Base-by-base conservation (phyloP, 2,329 filamentous ascomycete species). In the Rhinocladiella similis region DNA sequence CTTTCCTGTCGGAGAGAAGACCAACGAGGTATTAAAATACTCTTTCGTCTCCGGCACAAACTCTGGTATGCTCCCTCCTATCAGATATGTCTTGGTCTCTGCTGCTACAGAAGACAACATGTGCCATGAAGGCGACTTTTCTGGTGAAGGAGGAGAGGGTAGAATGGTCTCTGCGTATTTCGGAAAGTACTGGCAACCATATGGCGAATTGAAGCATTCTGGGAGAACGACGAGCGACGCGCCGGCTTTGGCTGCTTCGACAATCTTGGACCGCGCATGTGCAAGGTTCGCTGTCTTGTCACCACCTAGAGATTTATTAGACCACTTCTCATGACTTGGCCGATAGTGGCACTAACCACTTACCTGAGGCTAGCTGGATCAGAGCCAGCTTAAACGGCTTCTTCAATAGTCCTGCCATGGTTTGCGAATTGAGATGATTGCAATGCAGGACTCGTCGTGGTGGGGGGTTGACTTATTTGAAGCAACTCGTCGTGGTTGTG, bases 131-230 rank as follows among this genome's bases (percentile, higher is more conserved):
- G 92, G 92, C 3, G 89, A 88, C 67, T 88, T 83, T 45, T 84
- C 81, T 59, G 77, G 71, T 3, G 85, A 77, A 0, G 91, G 90
- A 25, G 91, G 90, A 2, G 85, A 87, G 1, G 91, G 90, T 1
- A 83, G 79, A n/a, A 97, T 85, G 1, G 85, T 87, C 75, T 99
- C 94, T 64, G 94, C 92, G 73, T 97, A 97, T 59, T 86, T 83
- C 52, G 92, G 88, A 76, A 99, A 99, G 80, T 87, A 92, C 69
- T 91, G 82, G 64, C 86, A 91, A 64, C 94, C 94, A 75, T 99
- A 99, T 7, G 94, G 94, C 41, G 90, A 95, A 79, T 99, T 99
- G 85, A 99, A 99, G 81, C 94, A 99, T 78, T 99, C 94, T 35
- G 94, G 94, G 16, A 99, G 83, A 33, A 97, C 91, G 63, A 97